Base-by-base conservation (phyloP, 108 stramenopile species). In the Skeletonema costatum region DNA sequence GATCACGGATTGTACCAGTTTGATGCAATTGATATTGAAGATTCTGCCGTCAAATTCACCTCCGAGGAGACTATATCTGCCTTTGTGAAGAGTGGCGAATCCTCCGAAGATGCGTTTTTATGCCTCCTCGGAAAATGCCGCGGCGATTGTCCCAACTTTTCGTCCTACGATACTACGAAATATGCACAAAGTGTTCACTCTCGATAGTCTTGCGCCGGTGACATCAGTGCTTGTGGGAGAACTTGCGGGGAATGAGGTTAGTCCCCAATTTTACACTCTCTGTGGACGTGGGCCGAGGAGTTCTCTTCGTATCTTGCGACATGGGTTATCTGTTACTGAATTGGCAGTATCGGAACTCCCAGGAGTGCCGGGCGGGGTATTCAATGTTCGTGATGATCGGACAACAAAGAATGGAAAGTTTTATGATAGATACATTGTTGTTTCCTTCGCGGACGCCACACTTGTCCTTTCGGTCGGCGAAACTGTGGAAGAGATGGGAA, bases 1-100 rank as follows among this genome's bases (percentile, higher is more conserved):
- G 98, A 98, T 75, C 99, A 99, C 87, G 82, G 65, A n/a, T 77
- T 98, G 29, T 98, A 97, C 83, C 95, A 98, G 76, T 97, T 99
- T 80, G 91, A 93, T 73, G 75, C 88, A 13, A 95, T 96, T 70
- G 94, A 95, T 71, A 83, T 91, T 60, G 96, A 91, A 17, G 87
- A 71, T 32, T 89, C 75, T 53, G 94, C 88, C 29, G 74, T 83
- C 14, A 87, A 70, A 6, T 83, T 80, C 66, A 82, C 80, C 38
- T 77, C 78, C n/a, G 66, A 84, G 62, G 79, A 90, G 30, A 80
- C 74, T 38, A 79, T 75, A 36, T 19, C 60, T 13, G 88, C 83
- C 21, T 77, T 72, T 30, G 30, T 84, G 19, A 51, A 61, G 14
- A 74, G 46, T 48, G 60, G 58, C n/a, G 67, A 53, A 41, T 25